Percentiles rank a stretch among this genome's conserved stretches.
Evolutionary conservation across 192 early-diverging fungal genomes (phyloP).

Genomic region (Umbelopsis isabellina): DNA sequence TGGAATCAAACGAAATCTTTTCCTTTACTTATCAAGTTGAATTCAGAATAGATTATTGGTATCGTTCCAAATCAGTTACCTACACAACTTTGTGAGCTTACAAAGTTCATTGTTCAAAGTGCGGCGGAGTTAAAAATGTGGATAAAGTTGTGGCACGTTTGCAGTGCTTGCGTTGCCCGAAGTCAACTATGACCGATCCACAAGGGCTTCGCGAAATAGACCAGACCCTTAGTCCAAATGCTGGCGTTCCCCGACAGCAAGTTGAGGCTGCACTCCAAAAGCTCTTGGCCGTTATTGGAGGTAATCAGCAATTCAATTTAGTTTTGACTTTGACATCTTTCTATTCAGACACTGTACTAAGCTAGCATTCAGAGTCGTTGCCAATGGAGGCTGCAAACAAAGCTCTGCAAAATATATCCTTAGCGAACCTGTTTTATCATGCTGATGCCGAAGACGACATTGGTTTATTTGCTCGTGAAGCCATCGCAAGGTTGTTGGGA

Average conservation of each 20-base stretch:
- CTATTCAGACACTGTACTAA: not conserved
- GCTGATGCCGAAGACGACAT: constrained; percentile 11
- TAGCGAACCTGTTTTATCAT: constrained; percentile 3
- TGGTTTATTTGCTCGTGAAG: constrained; percentile 24
- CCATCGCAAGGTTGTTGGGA: constrained; percentile 34
- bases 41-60: too few species aligned
- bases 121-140: too few species aligned
- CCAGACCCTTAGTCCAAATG: not conserved
- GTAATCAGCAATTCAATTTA: not conserved
- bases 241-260: not conserved
- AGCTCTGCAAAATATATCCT: constrained; percentile 1
- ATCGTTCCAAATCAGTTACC: too few species aligned
- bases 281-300: constrained; percentile 3
- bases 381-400: constrained; percentile 10
- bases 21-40: too few species aligned
- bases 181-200: not conserved
- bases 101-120: too few species aligned
- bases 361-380: not conserved
- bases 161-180: constrained; percentile 1
- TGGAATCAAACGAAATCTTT: too few species aligned
- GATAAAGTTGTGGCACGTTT: too few species aligned
- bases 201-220: not conserved
- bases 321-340: not conserved
- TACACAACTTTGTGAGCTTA: too few species aligned
- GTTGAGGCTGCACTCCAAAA: not conserved